phyloP scores from a whole-genome alignment of 2,329 filamentous ascomycete species.

The Trichoderma harzianum region DNA sequence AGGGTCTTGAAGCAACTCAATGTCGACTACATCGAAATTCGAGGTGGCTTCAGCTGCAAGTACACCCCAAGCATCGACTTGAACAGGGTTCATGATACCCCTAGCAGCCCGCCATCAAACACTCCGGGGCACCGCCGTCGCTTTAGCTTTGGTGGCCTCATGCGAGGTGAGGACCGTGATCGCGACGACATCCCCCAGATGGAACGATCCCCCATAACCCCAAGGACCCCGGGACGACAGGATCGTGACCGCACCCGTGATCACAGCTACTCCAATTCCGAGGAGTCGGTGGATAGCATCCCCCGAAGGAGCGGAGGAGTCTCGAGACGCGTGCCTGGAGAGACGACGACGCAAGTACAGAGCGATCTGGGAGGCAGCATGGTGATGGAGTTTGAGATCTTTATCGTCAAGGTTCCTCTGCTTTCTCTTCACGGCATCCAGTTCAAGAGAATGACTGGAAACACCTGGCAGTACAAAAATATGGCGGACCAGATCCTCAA shows the following conservation, averaged over 20 bases:
- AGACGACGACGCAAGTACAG: slow-evolving; percentile 89
- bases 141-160: slow-evolving; percentile 76
- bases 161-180: slow-evolving; percentile 57
- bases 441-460: slow-evolving; percentile 93
- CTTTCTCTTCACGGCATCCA: slow-evolving; percentile 92
- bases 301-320: slow-evolving; percentile 50
- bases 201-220: slow-evolving; percentile 39
- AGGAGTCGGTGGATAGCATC: slow-evolving; percentile 75
- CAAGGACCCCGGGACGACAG: slow-evolving; percentile 43
- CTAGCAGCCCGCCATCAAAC: slow-evolving; percentile 54
- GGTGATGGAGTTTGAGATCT: slow-evolving; percentile 87
- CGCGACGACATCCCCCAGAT: slow-evolving; percentile 69
- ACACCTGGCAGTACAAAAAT: slow-evolving; percentile 98
- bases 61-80: slow-evolving; percentile 88
- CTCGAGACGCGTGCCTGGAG: slow-evolving; percentile 65
- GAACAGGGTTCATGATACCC: slow-evolving; percentile 65
- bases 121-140: slow-evolving; percentile 65
- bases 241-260: slow-evolving; percentile 48
- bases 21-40: slow-evolving; percentile 89
- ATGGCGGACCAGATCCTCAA: slow-evolving; percentile 95
- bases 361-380: slow-evolving; percentile 82
- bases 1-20: slow-evolving; percentile 82
- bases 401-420: slow-evolving; percentile 95
- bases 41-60: slow-evolving; percentile 86
- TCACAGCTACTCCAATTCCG: slow-evolving; percentile 80